Evolutionary conservation across 2,329 filamentous ascomycete genomes (phyloP).

Genomic region (Aspergillus felis): DNA sequence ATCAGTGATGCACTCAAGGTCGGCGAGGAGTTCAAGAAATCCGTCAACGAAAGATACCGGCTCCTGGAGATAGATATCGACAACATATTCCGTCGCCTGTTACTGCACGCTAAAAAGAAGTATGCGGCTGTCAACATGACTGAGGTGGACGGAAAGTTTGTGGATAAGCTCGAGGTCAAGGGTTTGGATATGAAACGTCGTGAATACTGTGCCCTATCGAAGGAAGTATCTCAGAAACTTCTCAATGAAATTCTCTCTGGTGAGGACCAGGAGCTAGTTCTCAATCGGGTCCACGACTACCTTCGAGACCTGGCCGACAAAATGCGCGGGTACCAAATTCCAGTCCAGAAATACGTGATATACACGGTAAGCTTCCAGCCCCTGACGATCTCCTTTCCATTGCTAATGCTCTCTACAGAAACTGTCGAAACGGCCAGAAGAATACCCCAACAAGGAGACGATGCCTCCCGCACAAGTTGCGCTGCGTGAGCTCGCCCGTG

Average conservation of each 20-base stretch:
- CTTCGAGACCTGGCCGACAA: slow-evolving; percentile 76
- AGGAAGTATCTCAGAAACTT: slow-evolving; percentile 86
- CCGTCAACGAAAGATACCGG: slow-evolving; percentile 89
- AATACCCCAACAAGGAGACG: slow-evolving; percentile 88
- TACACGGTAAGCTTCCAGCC: slow-evolving; percentile 60
- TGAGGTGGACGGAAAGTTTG: slow-evolving; percentile 80
- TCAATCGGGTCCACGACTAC: slow-evolving; percentile 90
- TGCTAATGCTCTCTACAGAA: slow-evolving; percentile 49
- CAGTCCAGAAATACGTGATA: slow-evolving; percentile 88
- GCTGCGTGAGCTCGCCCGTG: slow-evolving; percentile 77
- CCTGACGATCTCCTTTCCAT: too few species aligned
- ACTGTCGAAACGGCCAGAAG: slow-evolving; percentile 86
- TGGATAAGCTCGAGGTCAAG: slow-evolving; percentile 96
- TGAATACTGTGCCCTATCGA: slow-evolving; percentile 93
- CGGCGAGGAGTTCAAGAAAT: slow-evolving; percentile 88
- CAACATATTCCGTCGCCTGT: slow-evolving; percentile 88
- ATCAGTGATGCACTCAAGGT: slow-evolving; percentile 87
- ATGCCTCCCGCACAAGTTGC: slow-evolving; percentile 99
- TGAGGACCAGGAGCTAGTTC: slow-evolving; percentile 81
- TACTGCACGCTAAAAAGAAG: slow-evolving; percentile 98
- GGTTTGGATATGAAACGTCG: slow-evolving; percentile 96
- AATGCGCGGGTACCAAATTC: slow-evolving; percentile 77
- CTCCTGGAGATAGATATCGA: slow-evolving; percentile 97
- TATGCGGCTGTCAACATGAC: slow-evolving; percentile 95
- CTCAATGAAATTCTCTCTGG: slow-evolving; percentile 94